Evolutionary conservation across 768 basidiomycete genomes (phyloP).

Genomic region (Leccinum sublutescens): DNA sequence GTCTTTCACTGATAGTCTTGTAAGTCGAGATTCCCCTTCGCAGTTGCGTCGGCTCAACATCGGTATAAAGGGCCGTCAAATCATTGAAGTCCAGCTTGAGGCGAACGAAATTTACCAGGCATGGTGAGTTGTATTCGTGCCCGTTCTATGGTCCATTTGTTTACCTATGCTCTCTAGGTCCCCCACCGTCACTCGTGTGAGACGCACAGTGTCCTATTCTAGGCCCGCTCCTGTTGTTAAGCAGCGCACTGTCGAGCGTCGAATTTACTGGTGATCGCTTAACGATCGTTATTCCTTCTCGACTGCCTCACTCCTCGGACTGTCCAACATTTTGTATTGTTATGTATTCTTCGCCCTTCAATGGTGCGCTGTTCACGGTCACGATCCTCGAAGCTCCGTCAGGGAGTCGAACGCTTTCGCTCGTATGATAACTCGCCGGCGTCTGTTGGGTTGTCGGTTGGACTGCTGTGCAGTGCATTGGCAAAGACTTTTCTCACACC

Average conservation of each 20-base stretch:
- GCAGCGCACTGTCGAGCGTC: slow-evolving; percentile 66
- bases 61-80: slow-evolving; percentile 65
- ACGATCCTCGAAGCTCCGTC: slow-evolving; percentile 52
- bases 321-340: slow-evolving; percentile 33
- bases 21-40: slow-evolving; percentile 36
- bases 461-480: slow-evolving; percentile 21
- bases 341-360: slow-evolving; percentile 22
- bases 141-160: neutral
- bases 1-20: slow-evolving; percentile 66
- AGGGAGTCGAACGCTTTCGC: slow-evolving; percentile 36
- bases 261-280: slow-evolving; percentile 64
- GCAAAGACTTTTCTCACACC: slow-evolving; percentile 7
- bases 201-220: slow-evolving; percentile 65
- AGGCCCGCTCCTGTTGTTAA: slow-evolving; percentile 43
- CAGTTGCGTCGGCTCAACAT: neutral
- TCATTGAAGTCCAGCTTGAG: slow-evolving; percentile 81
- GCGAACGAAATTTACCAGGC: slow-evolving; percentile 64
- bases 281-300: neutral
- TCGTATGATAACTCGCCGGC: slow-evolving; percentile 17
- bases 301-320: slow-evolving; percentile 12
- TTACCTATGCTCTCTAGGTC: slow-evolving; percentile 45
- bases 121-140: slow-evolving; percentile 41
- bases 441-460: slow-evolving; percentile 15
- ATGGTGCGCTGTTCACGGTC: slow-evolving; percentile 28
- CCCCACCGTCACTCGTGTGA: slow-evolving; percentile 76